Percentiles rank a stretch among this genome's conserved stretches.
phyloP scores from a whole-genome alignment of 768 basidiomycete genomes.

The Rhizopogon vulgaris region DNA sequence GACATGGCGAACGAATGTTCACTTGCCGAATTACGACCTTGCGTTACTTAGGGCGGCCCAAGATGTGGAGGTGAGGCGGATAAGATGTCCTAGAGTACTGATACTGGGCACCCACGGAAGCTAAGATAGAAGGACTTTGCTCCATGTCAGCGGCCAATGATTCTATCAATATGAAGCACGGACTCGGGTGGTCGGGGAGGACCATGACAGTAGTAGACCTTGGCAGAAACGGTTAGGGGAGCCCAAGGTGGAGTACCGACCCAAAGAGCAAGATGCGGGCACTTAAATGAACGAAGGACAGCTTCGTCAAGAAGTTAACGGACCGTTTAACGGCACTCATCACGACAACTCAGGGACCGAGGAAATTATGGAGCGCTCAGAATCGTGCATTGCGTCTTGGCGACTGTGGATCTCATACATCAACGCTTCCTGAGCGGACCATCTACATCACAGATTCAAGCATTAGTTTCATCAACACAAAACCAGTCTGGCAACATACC shows the following conservation, averaged over 20 bases:
- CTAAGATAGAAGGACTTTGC: too few relatives aligned
- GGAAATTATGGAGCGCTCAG: too few relatives aligned
- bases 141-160: neutral
- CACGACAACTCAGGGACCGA: too few relatives aligned
- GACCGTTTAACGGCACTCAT: neutral
- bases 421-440: too few relatives aligned
- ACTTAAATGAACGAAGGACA: neutral
- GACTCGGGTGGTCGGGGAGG: neutral
- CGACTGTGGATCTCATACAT: too few relatives aligned
- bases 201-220: neutral
- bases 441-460: too few relatives aligned
- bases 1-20: too few relatives aligned
- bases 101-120: too few relatives aligned
- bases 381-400: too few relatives aligned
- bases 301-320: neutral
- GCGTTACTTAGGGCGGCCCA: neutral
- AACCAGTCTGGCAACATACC: too few relatives aligned
- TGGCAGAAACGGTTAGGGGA: neutral
- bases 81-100: neutral
- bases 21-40: neutral
- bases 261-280: neutral
- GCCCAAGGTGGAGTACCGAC: neutral
- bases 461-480: too few relatives aligned
- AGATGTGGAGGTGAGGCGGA: neutral
- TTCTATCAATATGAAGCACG: neutral